Base-by-base conservation (phyloP, 208 protist species). In the Strigomonas culicis region DNA sequence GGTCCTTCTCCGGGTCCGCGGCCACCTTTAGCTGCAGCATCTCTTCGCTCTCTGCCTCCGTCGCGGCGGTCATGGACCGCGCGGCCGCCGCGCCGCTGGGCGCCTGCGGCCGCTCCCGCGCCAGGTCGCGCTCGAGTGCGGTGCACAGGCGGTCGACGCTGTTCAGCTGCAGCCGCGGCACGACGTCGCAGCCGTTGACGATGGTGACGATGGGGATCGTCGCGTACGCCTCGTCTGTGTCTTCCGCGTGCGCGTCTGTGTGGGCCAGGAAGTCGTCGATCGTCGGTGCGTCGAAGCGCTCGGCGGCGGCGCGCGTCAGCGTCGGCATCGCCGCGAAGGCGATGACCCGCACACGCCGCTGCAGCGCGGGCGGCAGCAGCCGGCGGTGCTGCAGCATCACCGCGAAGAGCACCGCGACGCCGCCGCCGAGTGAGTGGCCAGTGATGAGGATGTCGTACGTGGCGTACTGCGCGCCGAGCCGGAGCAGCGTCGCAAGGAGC, bases 351-450 rank as follows among this genome's bases (percentile, higher is more conserved):
- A 90, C 27, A 19, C 84, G 77, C 8, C 39, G 43, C 22, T 77
- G 76, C 50, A 79, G 44, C 32, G 72, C 63, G 27, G 21, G 27
- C 28, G 46, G 57, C 0, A 61, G 49, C 8, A 83, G 58, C 0
- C 61, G 30, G 11, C 56, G 36, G 34, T 83, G 72, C 43, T 75
- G 24, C 19, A 75, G 63, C 6, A 58, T 17, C 7, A 31, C 24
- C n/a, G 74, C 80, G 50, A 90, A 83, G 32, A 90, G 75, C 50
- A 82, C 70, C 17, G 80, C 77, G 24, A 86, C 65, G 1, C 78
- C 84, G 8, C 78, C 84, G n/a, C 84, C 84, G 15, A 90, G 78
- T n/a, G 77, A 85, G 69, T 90, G 84, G 6, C 84, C 84, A 1
- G 84, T 90, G 66, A 87, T 68, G 63, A 87, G 43, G 46, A 90